phyloP scores from a whole-genome alignment of 1,139 yeast species.

The Suhomyces anneliseae region DNA sequence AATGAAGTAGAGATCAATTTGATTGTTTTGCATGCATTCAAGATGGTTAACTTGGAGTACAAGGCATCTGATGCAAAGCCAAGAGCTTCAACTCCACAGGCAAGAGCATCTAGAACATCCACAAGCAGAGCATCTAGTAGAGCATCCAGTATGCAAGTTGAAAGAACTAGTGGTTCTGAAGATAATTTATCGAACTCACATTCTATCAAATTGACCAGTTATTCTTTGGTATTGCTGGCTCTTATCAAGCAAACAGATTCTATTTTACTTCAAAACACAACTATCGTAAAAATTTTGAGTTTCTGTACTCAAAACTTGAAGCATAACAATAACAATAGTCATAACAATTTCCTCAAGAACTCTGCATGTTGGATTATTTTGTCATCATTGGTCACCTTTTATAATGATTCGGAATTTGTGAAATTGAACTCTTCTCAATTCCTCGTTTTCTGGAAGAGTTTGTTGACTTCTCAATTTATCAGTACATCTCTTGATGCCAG shows the following conservation, averaged over 20 bases:
- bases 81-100: conserved; percentile 13
- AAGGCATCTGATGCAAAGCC: conserved; percentile 20
- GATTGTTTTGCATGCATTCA: conserved; percentile 35
- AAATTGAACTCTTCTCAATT: conserved; percentile 74
- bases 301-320: conserved; percentile 50
- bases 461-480: conserved; percentile 58
- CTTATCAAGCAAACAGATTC: conserved; percentile 41
- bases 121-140: not conserved
- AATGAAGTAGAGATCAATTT: conserved; percentile 41
- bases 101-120: not conserved
- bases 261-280: conserved; percentile 40
- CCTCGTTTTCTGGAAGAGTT: conserved; percentile 75
- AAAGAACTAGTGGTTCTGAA: conserved; percentile 9
- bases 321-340: conserved; percentile 28
- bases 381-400: conserved; percentile 66
- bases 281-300: conserved; percentile 44
- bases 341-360: conserved; percentile 23
- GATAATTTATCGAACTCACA: conserved; percentile 27
- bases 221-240: conserved; percentile 40
- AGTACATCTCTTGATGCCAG: conserved; percentile 26
- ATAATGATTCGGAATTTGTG: conserved; percentile 48
- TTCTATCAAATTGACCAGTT: conserved; percentile 31
- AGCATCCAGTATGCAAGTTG: not conserved
- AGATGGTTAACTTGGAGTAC: conserved; percentile 35
- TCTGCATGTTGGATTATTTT: conserved; percentile 67